Percentiles rank a stretch among this genome's conserved stretches.
Conservation (phyloP, 1,284 basidiomycete species). For the Rhodotorula sp. region DNA sequence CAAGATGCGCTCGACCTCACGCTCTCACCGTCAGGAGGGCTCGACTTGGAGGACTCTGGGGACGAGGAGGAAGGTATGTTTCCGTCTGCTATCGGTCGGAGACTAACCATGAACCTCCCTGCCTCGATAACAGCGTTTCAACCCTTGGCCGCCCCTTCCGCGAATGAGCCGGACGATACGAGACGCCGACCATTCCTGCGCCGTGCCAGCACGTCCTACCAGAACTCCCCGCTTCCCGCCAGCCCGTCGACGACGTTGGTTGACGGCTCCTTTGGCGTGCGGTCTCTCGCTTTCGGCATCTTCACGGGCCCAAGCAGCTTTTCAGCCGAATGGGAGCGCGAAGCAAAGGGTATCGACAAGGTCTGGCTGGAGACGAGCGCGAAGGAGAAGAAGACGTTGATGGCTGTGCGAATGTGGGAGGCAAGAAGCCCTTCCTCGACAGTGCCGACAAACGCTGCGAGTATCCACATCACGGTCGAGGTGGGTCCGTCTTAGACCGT, state of each 20-base stretch:
- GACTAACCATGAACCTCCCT: too few species aligned
- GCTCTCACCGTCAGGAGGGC: too few species aligned
- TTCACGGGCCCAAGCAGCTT: neutral
- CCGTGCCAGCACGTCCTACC: neutral
- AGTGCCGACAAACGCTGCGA: neutral
- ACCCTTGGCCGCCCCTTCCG: too few species aligned
- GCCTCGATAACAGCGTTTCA: too few species aligned
- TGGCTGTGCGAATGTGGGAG: constrained; percentile 12
- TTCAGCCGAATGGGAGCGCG: constrained; percentile 4
- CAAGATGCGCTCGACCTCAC: too few species aligned
- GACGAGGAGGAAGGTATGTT: too few species aligned
- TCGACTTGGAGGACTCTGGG: too few species aligned
- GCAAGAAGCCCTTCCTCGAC: neutral
- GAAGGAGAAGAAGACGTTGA: neutral
- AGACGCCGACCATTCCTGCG: too few species aligned
- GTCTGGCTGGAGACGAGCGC: neutral
- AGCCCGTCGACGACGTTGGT: too few species aligned
- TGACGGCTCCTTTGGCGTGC: neutral
- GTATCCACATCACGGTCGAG: constrained; percentile 1
- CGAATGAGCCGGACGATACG: too few species aligned
- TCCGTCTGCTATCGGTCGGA: too few species aligned
- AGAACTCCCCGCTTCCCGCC: neutral
- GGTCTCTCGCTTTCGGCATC: constrained; percentile 10
- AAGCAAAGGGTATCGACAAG: neutral
- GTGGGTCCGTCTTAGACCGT: neutral